phyloP scores from a whole-genome alignment of 2,329 filamentous ascomycete genomes.

The Aspergillus ruber region DNA sequence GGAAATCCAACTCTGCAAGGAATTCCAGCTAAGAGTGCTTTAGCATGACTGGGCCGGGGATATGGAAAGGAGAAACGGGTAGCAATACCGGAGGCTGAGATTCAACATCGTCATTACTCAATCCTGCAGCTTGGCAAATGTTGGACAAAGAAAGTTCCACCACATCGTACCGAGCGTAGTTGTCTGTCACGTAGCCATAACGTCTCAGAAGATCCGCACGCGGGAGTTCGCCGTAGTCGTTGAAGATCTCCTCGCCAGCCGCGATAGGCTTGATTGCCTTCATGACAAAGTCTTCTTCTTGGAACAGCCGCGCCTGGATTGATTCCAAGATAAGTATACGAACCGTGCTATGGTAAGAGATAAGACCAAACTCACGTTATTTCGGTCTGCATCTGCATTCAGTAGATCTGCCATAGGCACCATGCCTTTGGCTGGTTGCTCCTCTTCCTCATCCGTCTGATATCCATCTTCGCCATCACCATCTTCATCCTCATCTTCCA shows the following conservation, averaged over 20 bases:
- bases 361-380: slow-evolving; percentile 55
- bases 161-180: slow-evolving; percentile 73
- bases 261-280: slow-evolving; percentile 62
- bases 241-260: slow-evolving; percentile 71
- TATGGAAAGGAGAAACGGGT: neutral
- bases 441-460: slow-evolving; percentile 58
- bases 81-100: slow-evolving; percentile 26
- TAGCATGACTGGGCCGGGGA: slow-evolving; percentile 5
- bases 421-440: slow-evolving; percentile 70
- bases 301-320: slow-evolving; percentile 51
- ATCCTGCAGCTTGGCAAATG: slow-evolving; percentile 42
- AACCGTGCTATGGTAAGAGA: neutral
- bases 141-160: slow-evolving; percentile 65
- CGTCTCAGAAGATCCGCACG: slow-evolving; percentile 74
- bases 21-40: slow-evolving; percentile 39
- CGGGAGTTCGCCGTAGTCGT: slow-evolving; percentile 81
- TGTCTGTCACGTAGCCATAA: slow-evolving; percentile 79
- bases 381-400: slow-evolving; percentile 75
- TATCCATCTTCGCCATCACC: slow-evolving; percentile 41
- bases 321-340: neutral
- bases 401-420: slow-evolving; percentile 85
- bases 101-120: slow-evolving; percentile 21
- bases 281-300: slow-evolving; percentile 61
- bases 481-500: slow-evolving; percentile 53
- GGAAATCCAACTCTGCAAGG: slow-evolving; percentile 55